Conservation (phyloP, 352 stramenopile species). For the Globisporangium emineosum region DNA sequence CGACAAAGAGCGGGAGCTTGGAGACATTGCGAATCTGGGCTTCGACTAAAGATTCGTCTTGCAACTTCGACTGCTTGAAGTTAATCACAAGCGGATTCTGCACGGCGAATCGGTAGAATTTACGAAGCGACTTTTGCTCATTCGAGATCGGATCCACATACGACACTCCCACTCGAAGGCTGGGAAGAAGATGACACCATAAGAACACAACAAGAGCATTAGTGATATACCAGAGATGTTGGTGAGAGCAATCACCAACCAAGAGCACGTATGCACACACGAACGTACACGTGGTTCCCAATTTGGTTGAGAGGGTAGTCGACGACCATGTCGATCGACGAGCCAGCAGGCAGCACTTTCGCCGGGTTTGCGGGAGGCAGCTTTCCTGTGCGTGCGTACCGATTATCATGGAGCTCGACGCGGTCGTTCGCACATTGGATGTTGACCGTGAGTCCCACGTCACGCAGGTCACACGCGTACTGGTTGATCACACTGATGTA, state of each 20-base stretch:
- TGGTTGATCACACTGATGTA: slow-evolving; percentile 93
- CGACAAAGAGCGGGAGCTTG: slow-evolving; percentile 75
- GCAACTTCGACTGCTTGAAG: slow-evolving; percentile 70
- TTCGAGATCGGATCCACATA: slow-evolving; percentile 74
- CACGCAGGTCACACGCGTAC: slow-evolving; percentile 71
- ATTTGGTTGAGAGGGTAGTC: slow-evolving; percentile 89
- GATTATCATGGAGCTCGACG: slow-evolving; percentile 77
- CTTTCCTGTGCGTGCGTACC: slow-evolving; percentile 61
- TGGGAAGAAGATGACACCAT: background rate
- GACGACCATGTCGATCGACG: slow-evolving; percentile 90
- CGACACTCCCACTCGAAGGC: slow-evolving; percentile 70
- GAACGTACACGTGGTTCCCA: slow-evolving; percentile 72
- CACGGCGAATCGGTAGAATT: slow-evolving; percentile 91
- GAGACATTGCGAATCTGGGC: slow-evolving; percentile 82
- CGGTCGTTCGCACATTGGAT: slow-evolving; percentile 85
- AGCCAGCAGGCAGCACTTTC: slow-evolving; percentile 55
- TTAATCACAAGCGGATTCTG: slow-evolving; percentile 87
- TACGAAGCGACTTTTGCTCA: slow-evolving; percentile 84
- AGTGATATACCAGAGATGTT: background rate
- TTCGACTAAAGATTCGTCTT: slow-evolving; percentile 63
- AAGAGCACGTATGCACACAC: background rate
- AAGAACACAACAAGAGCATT: background rate
- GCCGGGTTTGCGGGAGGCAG: slow-evolving; percentile 75
- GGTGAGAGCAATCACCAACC: background rate
- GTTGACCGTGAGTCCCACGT: slow-evolving; percentile 78